A percentile compares a stretch with the other conserved stretches of the same genome.
Evolutionary conservation across 2,329 filamentous ascomycete genomes (phyloP).

Genomic region (Calonectria leucothoes): DNA sequence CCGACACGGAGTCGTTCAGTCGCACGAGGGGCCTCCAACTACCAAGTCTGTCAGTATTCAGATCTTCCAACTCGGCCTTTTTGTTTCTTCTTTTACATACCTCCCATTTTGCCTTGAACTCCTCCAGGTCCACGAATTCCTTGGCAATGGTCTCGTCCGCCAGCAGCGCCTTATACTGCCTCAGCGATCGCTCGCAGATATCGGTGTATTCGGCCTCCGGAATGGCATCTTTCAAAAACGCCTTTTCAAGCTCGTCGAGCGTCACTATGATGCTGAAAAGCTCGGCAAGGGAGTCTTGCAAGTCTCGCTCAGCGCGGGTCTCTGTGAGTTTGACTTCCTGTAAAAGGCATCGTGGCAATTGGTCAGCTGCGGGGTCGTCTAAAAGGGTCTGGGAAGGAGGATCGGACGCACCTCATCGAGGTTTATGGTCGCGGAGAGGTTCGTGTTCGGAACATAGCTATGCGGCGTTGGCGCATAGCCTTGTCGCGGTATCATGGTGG

Average conservation of each 20-base stretch:
- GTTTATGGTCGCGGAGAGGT: constrained; percentile 89
- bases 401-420: constrained; percentile 79
- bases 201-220: constrained; percentile 94
- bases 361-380: constrained; percentile 27
- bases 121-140: constrained; percentile 88
- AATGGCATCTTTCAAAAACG: constrained; percentile 95
- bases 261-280: constrained; percentile 98
- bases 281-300: constrained; percentile 96
- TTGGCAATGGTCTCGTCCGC: constrained; percentile 90
- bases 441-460: constrained; percentile 88
- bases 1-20: constrained; percentile 93
- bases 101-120: constrained; percentile 92
- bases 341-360: constrained; percentile 6
- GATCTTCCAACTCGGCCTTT: accelerated
- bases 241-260: constrained; percentile 94
- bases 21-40: constrained; percentile 95
- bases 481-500: constrained; percentile 68
- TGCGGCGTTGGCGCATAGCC: constrained; percentile 91
- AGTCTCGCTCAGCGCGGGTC: constrained; percentile 87
- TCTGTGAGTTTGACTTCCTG: constrained; percentile 96
- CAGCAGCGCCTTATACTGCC: constrained; percentile 96
- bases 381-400: not conserved
- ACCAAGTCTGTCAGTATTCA: constrained; percentile 14
- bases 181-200: constrained; percentile 91
- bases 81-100: constrained; percentile 66